These are phyloP conservation scores for Fusarium odoratissimum DNA, from an alignment of 2,329 filamentous ascomycete genomes.

Conservation along the genomic window DNA sequence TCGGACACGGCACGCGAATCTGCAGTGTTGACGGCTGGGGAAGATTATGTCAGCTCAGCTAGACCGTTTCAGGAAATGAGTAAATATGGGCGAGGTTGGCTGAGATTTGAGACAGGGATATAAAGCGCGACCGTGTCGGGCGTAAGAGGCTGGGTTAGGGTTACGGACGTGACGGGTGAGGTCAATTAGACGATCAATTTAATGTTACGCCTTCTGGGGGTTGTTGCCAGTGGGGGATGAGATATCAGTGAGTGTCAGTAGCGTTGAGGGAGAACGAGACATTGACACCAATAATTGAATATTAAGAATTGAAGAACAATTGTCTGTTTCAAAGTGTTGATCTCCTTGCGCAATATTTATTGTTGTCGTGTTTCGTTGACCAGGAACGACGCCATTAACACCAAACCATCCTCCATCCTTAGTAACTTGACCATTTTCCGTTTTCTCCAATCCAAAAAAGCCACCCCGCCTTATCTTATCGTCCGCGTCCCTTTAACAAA, in stretches of 20 bases:
- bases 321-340: not conserved
- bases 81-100: constrained; percentile 42
- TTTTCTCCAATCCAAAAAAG: constrained; percentile 7
- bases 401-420: not conserved
- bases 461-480: constrained; percentile 39
- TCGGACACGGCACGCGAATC: constrained; percentile 23
- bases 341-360: constrained; percentile 9
- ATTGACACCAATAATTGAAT: not conserved
- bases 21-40: constrained; percentile 12
- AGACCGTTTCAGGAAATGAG: constrained; percentile 35
- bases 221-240: not conserved
- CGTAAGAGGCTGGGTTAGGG: constrained; percentile 28
- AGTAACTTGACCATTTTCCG: not conserved
- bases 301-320: not conserved
- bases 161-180: constrained; percentile 22
- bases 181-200: not conserved
- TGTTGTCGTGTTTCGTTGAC: constrained; percentile 30
- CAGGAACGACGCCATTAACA: constrained; percentile 9
- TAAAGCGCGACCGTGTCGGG: constrained; percentile 31
- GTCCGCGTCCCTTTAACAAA: constrained; percentile 30
- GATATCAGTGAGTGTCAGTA: not conserved
- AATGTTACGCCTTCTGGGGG: not conserved
- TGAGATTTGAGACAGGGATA: constrained; percentile 8
- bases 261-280: not conserved
- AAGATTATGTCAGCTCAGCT: constrained; percentile 14